Conservation (phyloP, 345 rosid species). For the Brassica nigra region DNA sequence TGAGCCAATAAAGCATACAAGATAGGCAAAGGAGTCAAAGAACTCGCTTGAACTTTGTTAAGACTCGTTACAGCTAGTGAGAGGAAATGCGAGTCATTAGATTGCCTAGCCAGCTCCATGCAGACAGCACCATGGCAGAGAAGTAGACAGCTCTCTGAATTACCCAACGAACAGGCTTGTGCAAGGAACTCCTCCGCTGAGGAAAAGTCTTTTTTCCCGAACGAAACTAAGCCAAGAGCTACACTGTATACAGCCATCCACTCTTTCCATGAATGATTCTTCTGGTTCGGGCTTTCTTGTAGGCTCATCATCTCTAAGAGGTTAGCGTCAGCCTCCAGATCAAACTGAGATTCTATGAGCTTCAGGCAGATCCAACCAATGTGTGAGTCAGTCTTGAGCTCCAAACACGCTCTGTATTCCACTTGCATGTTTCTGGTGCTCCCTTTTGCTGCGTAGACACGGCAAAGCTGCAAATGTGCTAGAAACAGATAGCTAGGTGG, state of each 20-base stretch:
- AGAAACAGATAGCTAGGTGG: slow-evolving; percentile 68
- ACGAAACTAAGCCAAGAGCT: slow-evolving; percentile 58
- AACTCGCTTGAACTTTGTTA: slow-evolving; percentile 51
- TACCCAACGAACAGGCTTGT: slow-evolving; percentile 61
- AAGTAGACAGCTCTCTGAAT: slow-evolving; percentile 65
- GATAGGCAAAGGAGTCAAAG: slow-evolving; percentile 60
- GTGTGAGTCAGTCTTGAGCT: slow-evolving; percentile 68
- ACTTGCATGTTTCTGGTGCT: slow-evolving; percentile 46
- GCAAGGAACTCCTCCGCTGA: slow-evolving; percentile 65
- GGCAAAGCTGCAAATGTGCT: slow-evolving; percentile 72
- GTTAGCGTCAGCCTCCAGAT: slow-evolving; percentile 52
- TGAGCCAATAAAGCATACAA: slow-evolving; percentile 75
- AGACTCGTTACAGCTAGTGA: slow-evolving; percentile 69
- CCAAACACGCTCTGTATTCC: slow-evolving; percentile 70
- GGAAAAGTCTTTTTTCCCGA: slow-evolving; percentile 52
- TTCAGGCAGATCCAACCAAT: slow-evolving; percentile 83
- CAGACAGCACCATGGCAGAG: slow-evolving; percentile 82
- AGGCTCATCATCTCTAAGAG: slow-evolving; percentile 51
- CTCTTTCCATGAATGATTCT: slow-evolving; percentile 52
- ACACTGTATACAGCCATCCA: slow-evolving; percentile 66
- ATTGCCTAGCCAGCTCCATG: slow-evolving; percentile 73
- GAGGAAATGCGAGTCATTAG: slow-evolving; percentile 52
- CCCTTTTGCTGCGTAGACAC: slow-evolving; percentile 74
- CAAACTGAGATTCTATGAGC: slow-evolving; percentile 64
- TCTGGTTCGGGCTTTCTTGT: slow-evolving; percentile 49